Evolutionary conservation across 2,329 filamentous ascomycete genomes (phyloP), one percentile per base, ranked within the genome.

Genomic region (Cladosporium sp.): DNA sequence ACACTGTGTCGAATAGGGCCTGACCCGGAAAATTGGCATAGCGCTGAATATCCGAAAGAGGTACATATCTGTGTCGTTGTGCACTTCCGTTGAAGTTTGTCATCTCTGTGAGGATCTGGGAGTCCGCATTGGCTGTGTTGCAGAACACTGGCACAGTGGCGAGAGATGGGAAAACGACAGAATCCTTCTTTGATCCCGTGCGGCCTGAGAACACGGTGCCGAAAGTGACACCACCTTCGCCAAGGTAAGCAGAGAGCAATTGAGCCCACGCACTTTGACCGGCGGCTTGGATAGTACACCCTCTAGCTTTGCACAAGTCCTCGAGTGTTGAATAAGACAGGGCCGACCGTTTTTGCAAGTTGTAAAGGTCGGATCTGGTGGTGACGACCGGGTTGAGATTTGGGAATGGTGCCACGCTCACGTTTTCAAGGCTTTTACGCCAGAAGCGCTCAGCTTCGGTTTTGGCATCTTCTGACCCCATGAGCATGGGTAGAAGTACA

Each of bases 181-280:
- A 63, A 15, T 78, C 73, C 0, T 83, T 80, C n/a, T 76, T 71
- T 3, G 84, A 76, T 0, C 76, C 75, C 25, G 72, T 82, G 29
- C 89, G 76, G 1, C 89, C 89, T 7, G 91, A 91, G 7, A 95
- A 73, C 0, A 91, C 87, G 12, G 86, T 76, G 18, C 91, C 92
- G 63, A 93, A 95, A 0, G 84, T 84, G 0, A 93, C 83, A 5
- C 77, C 77, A 2, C 71, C 61, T 62, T 95, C 89, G 1, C 89
- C 90, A 12, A 84, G 77, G 59, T 95, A 95, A 0, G 83, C 79
- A 0, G 86, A 77, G 0, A 96, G 73, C 0, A 96, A 62, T 7
- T 82, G 76, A 2, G 85, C 78, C 91, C 91, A 96, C 2, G 87
- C 80, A 3, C 83, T 84, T 64, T 95, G 86, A 0, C 88, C 78